phyloP scores from a whole-genome alignment of 2,329 filamentous ascomycete genomes.

The Cercospora sp. region DNA sequence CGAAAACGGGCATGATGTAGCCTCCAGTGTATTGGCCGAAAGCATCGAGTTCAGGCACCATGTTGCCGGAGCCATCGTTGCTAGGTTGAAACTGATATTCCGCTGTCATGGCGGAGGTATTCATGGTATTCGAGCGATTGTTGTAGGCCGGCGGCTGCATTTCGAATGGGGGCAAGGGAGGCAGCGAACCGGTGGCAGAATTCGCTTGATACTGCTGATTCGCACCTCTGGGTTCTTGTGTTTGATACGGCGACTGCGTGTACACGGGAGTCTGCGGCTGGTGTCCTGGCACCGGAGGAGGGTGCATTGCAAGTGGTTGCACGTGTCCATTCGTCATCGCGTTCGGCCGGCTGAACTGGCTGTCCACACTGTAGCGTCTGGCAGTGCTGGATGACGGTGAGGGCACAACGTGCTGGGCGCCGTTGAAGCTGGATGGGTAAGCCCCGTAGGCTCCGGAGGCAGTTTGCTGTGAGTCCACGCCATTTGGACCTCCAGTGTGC shows the following conservation, averaged over 20 bases:
- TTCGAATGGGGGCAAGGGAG: conserved; percentile 34
- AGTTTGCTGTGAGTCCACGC: conserved; percentile 12
- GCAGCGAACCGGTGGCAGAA: conserved; percentile 24
- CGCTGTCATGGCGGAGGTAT: conserved; percentile 28
- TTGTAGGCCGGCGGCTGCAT: conserved; percentile 22
- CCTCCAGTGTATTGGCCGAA: conserved; percentile 54
- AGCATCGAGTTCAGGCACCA: conserved; percentile 37
- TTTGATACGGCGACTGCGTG: conserved; percentile 28
- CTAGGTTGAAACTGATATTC: conserved; percentile 28
- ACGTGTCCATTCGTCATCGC: conserved; percentile 23
- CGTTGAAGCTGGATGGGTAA: conserved; percentile 19
- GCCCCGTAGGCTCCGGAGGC: conserved; percentile 17
- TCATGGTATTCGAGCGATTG: conserved; percentile 26
- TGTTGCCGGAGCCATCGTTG: conserved; percentile 28
- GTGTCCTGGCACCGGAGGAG: conserved; percentile 30
- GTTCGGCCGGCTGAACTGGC: conserved; percentile 19
- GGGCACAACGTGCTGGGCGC: conserved; percentile 11
- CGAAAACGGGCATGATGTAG: conserved; percentile 78
- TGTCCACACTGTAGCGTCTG: conserved; percentile 32
- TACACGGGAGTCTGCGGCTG: conserved; percentile 25
- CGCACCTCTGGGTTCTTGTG: conserved; percentile 18
- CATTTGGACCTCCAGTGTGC: conserved; percentile 10
- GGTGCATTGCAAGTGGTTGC: conserved; percentile 33
- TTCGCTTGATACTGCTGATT: conserved; percentile 28
- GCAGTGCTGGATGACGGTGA: conserved; percentile 22